These are phyloP conservation scores for Noccaea caerulescens DNA, from an alignment of 345 rosid genomes.

Conservation along the genomic window DNA sequence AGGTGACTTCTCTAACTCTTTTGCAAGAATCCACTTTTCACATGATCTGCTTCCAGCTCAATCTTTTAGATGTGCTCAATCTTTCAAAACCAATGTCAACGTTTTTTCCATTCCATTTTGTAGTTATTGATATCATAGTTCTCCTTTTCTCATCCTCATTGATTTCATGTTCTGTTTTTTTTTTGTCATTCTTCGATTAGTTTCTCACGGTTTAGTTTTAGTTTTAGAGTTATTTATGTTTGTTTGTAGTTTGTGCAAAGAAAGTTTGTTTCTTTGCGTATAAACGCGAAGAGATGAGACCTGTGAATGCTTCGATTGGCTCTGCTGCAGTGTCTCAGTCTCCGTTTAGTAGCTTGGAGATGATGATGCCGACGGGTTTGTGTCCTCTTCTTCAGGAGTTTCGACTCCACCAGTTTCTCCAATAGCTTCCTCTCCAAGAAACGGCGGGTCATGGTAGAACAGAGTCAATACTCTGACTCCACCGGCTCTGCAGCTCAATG, in stretches of 20 bases:
- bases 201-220: no score
- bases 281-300: slow-evolving; percentile 84
- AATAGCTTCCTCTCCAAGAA: slow-evolving; percentile 46
- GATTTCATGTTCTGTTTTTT: no score
- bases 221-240: no score
- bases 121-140: no score
- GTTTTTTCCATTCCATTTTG: no score
- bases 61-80: neutral
- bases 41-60: neutral
- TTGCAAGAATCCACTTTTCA: neutral
- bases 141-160: no score
- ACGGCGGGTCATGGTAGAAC: slow-evolving; percentile 69
- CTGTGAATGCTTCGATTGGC: slow-evolving; percentile 89
- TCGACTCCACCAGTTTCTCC: slow-evolving; percentile 70
- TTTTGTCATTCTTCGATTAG: no score
- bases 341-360: slow-evolving; percentile 43
- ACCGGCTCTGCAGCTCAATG: slow-evolving; percentile 50
- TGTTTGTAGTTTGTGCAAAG: slow-evolving; percentile 50
- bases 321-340: slow-evolving; percentile 67
- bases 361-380: slow-evolving; percentile 57
- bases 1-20: slow-evolving; percentile 48
- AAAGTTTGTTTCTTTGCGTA: slow-evolving; percentile 99
- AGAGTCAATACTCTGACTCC: slow-evolving; percentile 62
- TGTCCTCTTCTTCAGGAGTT: slow-evolving; percentile 60
- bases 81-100: no score